phyloP scores from a whole-genome alignment of 441 rosid genomes.

The Erodium chrysanthum region DNA sequence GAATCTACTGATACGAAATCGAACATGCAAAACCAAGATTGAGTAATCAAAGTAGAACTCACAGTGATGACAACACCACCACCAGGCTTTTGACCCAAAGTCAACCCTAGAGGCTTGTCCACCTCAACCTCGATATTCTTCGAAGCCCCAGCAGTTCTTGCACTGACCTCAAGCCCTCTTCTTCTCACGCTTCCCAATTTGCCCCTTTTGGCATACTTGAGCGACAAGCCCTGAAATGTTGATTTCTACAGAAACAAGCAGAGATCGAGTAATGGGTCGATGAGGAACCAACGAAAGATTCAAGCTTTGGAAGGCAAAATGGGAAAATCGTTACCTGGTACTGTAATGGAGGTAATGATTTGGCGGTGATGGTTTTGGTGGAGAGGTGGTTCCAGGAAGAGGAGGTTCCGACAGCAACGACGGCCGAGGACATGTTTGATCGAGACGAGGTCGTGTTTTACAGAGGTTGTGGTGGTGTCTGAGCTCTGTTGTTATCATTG shows the following conservation, averaged over 20 bases:
- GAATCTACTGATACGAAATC: not conserved
- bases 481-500: not conserved
- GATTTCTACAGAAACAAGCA: conserved; percentile 35
- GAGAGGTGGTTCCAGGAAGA: conserved; percentile 33
- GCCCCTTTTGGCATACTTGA: conserved; percentile 44
- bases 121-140: conserved; percentile 80
- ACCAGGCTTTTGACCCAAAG: conserved; percentile 74
- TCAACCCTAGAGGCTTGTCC: conserved; percentile 87
- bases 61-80: conserved; percentile 89
- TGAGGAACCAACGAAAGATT: not conserved
- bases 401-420: conserved; percentile 39
- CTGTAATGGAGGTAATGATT: conserved; percentile 20
- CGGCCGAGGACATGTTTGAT: conserved; percentile 36
- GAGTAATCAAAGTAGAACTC: conserved; percentile 21
- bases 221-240: conserved; percentile 50
- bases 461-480: not conserved
- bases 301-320: not conserved
- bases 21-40: not conserved
- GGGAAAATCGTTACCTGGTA: conserved; percentile 22
- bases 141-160: conserved; percentile 60
- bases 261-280: not conserved
- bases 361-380: conserved; percentile 28
- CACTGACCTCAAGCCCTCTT: conserved; percentile 40
- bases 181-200: conserved; percentile 20
- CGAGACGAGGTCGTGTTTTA: not conserved